phyloP scores from a whole-genome alignment of 2,329 filamentous ascomycete species.

The Sarocladiaceae sp. region DNA sequence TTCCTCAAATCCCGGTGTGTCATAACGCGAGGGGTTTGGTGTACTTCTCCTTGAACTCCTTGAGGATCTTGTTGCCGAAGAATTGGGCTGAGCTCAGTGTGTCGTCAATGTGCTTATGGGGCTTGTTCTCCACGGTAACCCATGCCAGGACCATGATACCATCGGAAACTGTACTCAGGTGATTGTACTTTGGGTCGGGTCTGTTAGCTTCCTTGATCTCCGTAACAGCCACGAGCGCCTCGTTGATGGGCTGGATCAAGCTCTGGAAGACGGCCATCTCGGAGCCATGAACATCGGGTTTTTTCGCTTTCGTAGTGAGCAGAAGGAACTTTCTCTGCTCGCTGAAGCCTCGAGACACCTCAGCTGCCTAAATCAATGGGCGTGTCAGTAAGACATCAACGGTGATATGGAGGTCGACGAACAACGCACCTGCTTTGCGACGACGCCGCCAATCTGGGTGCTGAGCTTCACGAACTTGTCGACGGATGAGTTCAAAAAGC shows the following conservation, averaged over 20 bases:
- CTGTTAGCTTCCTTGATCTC: constrained; percentile 81
- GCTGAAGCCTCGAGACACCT: constrained; percentile 63
- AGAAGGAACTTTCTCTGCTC: constrained; percentile 86
- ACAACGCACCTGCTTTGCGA: constrained; percentile 68
- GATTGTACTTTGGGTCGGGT: constrained; percentile 68
- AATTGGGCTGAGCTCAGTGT: constrained; percentile 82
- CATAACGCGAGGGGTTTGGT: constrained; percentile 12
- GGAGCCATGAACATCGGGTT: constrained; percentile 64
- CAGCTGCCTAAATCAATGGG: constrained; percentile 35
- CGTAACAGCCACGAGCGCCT: constrained; percentile 72
- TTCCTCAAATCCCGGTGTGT: background rate
- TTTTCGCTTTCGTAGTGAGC: constrained; percentile 86
- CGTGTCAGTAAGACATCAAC: background rate
- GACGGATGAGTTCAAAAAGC: constrained; percentile 68
- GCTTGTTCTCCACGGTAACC: constrained; percentile 81
- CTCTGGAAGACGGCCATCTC: constrained; percentile 66
- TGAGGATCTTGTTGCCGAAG: constrained; percentile 90
- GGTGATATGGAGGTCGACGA: background rate
- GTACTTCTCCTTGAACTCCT: constrained; percentile 74
- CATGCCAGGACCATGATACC: constrained; percentile 87
- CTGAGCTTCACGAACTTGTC: constrained; percentile 75
- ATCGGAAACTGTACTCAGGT: constrained; percentile 83
- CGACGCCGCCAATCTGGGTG: constrained; percentile 69
- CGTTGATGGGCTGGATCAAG: constrained; percentile 82
- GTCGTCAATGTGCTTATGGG: constrained; percentile 81